Evolutionary conservation across 1,284 basidiomycete genomes (phyloP), one percentile per base, ranked within the genome.

Genomic region (Ustilago loliicola): DNA sequence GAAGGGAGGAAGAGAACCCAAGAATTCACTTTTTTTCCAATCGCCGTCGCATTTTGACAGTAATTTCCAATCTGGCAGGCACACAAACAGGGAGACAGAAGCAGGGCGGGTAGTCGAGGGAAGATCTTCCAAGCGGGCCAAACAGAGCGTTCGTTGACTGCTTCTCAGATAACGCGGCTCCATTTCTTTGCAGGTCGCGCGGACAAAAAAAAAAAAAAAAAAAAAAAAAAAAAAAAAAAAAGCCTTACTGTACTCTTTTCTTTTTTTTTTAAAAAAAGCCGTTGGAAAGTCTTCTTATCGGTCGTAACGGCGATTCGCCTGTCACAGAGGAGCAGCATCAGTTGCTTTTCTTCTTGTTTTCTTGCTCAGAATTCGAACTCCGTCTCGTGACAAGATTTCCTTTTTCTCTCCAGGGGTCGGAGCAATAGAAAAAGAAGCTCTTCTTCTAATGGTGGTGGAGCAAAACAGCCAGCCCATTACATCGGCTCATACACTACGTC

Each of bases 301-400:
- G 70, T 53, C 21, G 15, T 67, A 67, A 54, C 70, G 70, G 70
- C 62, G 69, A 65, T 64, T 60, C 34, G 27, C 47, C 30, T 66
- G 40, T n/a, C 23, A 21, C n/a, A 45, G 6, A 7, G 15, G 42
- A 19, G 17, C 51, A 36, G 34, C 32, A 54, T 36, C 23, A 8
- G 52, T 23, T 21, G 3, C 34, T 54, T 32, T 17, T 19, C 7
- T 54, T 36, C 34, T 53, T 25, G 8, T 30, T 48, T 19, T 45
- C 27, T 52, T 15, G n/a, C 7, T 19, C 15, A 10, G 11, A 21
- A 50, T 52, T 47, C 36, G 48, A 65, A 61, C 58, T 71, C 68
- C 29, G 68, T 55, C 53, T 42, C 48, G 21, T 48, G 57, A 53
- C 64, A 48, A 21, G 51, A 53, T 15, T 42, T 65, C 10, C 32